Percentiles rank a stretch among this genome's conserved stretches.
phyloP scores from a whole-genome alignment of 129 eudicot genomes.

The Pittosporum tobira region DNA sequence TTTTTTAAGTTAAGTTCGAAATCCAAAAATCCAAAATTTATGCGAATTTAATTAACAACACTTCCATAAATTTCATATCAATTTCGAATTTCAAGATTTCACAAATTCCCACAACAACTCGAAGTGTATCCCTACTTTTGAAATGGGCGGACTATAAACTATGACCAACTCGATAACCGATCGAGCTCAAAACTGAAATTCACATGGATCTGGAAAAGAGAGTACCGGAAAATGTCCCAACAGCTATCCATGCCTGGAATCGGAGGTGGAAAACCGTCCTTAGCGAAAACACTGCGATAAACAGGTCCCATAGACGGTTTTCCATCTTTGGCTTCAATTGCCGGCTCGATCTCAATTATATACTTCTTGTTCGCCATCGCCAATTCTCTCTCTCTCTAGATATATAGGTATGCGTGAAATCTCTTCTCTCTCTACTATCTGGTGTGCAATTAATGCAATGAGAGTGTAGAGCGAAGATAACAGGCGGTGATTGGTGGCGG shows the following conservation, averaged over 20 bases:
- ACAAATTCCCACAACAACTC: not conserved
- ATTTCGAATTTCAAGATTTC: too few species aligned
- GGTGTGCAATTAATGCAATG: slow-evolving; percentile 4
- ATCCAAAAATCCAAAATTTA: too few species aligned
- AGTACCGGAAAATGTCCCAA: slow-evolving; percentile 88
- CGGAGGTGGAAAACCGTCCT: slow-evolving; percentile 64
- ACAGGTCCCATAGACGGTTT: slow-evolving; percentile 76
- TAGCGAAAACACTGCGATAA: slow-evolving; percentile 55
- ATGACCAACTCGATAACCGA: too few species aligned
- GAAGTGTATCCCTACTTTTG: too few species aligned
- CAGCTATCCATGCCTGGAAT: slow-evolving; percentile 59
- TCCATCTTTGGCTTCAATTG: slow-evolving; percentile 44
- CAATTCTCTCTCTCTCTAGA: not conserved
- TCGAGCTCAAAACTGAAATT: not conserved
- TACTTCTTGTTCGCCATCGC: slow-evolving; percentile 48
- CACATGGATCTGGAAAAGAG: not conserved
- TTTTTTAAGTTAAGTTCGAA: too few species aligned
- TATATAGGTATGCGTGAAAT: not conserved
- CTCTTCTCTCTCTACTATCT: not conserved
- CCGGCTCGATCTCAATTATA: slow-evolving; percentile 62
- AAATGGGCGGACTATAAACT: too few species aligned
- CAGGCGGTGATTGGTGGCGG: slow-evolving; percentile 9
- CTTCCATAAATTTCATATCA: too few species aligned
- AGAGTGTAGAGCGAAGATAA: slow-evolving; percentile 4
- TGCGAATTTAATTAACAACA: too few species aligned